Conservation (phyloP, 2,329 filamentous ascomycete species). For the Claviceps monticola region DNA sequence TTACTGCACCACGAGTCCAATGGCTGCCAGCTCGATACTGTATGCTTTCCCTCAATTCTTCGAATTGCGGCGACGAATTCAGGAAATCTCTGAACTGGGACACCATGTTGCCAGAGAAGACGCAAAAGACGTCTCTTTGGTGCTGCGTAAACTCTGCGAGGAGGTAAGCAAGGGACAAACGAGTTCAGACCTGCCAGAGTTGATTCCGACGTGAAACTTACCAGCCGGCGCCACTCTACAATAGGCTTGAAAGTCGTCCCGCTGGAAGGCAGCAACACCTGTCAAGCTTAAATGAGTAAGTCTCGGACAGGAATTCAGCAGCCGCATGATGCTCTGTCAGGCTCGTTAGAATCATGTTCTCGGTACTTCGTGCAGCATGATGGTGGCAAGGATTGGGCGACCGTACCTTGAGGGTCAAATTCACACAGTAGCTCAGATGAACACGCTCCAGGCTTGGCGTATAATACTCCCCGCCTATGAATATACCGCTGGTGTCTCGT, state of each 20-base stretch:
- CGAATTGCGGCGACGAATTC: constrained; percentile 40
- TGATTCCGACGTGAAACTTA: constrained; percentile 21
- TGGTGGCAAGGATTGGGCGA: not conserved
- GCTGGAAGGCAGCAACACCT: constrained; percentile 80
- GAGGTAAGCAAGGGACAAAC: not conserved
- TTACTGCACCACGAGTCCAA: constrained; percentile 6
- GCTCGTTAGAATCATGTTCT: not conserved
- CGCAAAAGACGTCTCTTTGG: constrained; percentile 90
- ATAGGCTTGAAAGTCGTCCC: constrained; percentile 69
- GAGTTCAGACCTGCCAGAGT: not conserved
- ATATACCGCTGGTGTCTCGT: constrained; percentile 33
- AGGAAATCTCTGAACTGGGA: constrained; percentile 63
- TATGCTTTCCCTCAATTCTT: constrained; percentile 25
- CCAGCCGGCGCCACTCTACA: constrained; percentile 73
- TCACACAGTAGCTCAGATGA: constrained; percentile 88
- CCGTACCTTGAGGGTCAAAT: constrained; percentile 66
- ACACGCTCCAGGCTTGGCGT: constrained; percentile 71
- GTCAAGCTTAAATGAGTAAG: constrained; percentile 91
- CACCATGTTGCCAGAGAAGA: constrained; percentile 86
- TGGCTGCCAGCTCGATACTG: constrained; percentile 7
- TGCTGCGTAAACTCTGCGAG: constrained; percentile 81
- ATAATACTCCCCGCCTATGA: constrained; percentile 37
- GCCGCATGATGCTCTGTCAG: constrained; percentile 66
- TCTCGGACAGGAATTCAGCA: constrained; percentile 82
- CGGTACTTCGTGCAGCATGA: not conserved